Evolutionary conservation across 345 rosid species (phyloP).

Genomic region (Pseudoturritis turrita): DNA sequence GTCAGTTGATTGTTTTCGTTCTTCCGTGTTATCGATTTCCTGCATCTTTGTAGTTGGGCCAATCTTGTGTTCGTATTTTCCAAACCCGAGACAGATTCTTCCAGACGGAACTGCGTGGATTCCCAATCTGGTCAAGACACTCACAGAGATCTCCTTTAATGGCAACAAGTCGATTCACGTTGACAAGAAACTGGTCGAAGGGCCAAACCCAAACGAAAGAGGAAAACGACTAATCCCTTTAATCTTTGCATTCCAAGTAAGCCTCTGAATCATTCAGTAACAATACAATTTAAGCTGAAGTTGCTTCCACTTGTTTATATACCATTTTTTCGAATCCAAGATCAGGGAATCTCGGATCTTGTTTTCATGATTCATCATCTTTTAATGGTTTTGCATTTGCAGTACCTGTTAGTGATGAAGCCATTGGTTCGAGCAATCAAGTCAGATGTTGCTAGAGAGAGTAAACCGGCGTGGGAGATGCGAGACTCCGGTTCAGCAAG

Average conservation of each 20-base stretch:
- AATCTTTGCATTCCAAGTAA: conserved; percentile 46
- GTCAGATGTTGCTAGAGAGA: conserved; percentile 37
- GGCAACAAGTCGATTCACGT: conserved; percentile 42
- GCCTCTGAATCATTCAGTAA: background rate
- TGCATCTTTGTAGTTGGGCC: background rate
- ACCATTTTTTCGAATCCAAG: background rate
- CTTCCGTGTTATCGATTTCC: background rate
- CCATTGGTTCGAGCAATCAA: conserved; percentile 43
- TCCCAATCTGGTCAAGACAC: conserved; percentile 38
- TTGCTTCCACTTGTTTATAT: background rate
- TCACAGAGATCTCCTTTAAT: conserved; percentile 41
- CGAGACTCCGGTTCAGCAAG: conserved; percentile 27
- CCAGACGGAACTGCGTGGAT: conserved; percentile 53
- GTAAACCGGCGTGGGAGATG: conserved; percentile 40
- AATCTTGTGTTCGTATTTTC: background rate
- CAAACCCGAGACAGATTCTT: conserved; percentile 39
- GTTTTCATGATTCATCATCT: background rate
- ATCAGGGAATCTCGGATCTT: background rate
- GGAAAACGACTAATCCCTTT: conserved; percentile 49
- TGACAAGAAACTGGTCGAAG: conserved; percentile 54
- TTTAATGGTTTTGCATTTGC: conserved; percentile 3
- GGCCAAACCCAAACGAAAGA: conserved; percentile 48
- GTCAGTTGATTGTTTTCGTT: conserved; percentile 27
- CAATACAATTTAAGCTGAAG: background rate
- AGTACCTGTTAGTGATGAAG: conserved; percentile 42